These are phyloP conservation scores for Vigna angularis DNA, from an alignment of 306 rosid species.

Conservation along the genomic window DNA sequence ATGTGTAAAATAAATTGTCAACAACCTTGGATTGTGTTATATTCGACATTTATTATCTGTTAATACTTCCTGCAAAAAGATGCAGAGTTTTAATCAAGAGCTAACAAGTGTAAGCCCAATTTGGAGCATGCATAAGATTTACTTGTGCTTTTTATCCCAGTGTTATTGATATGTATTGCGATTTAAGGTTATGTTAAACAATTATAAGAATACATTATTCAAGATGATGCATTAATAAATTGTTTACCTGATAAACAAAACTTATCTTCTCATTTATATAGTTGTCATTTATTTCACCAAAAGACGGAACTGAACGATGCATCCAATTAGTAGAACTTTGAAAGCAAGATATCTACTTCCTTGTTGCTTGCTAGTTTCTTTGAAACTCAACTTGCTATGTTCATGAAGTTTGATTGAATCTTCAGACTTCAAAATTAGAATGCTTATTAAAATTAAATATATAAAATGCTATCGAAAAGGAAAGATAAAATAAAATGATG, in stretches of 20 bases:
- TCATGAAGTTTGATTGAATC: neutral
- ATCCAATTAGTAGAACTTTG: neutral
- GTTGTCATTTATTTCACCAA: neutral
- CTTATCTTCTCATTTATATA: too few relatives aligned
- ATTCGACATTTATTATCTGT: constrained; percentile 24
- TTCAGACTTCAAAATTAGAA: neutral
- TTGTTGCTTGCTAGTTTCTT: neutral
- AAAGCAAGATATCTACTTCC: neutral
- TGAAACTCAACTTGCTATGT: constrained; percentile 3
- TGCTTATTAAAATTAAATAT: neutral
- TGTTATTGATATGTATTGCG: neutral
- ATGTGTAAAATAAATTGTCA: neutral
- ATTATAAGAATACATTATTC: too few relatives aligned
- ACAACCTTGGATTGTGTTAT: constrained; percentile 33
- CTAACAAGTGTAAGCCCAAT: constrained; percentile 32
- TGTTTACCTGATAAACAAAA: too few relatives aligned
- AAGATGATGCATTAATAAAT: too few relatives aligned
- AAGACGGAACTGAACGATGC: neutral
- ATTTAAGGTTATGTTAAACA: neutral
- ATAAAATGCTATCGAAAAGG: neutral
- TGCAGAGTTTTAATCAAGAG: constrained; percentile 49
- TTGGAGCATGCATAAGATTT: constrained; percentile 30
- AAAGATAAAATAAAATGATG: neutral
- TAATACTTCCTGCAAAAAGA: constrained; percentile 49
- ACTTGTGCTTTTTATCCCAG: constrained; percentile 10